phyloP scores from a whole-genome alignment of 805 yeast genomes.

The Komagataella phaffii region DNA sequence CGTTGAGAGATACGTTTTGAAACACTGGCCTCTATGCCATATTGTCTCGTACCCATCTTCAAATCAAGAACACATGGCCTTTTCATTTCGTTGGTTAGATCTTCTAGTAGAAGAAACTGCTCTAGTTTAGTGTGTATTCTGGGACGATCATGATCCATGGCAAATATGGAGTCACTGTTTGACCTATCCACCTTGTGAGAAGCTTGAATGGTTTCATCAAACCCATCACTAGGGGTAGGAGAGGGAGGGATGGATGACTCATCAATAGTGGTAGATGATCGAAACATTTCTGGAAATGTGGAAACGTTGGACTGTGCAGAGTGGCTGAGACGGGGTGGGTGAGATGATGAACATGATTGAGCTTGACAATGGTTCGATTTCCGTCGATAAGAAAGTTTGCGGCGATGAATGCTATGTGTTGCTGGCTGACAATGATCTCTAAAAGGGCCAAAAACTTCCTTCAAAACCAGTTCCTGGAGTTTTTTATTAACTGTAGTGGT shows the following conservation, averaged over 20 bases:
- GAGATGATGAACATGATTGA: not conserved
- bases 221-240: not conserved
- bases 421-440: conserved; percentile 15
- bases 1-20: conserved; percentile 70
- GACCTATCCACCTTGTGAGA: not conserved
- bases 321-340: not conserved
- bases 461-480: conserved; percentile 54
- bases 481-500: conserved; percentile 62
- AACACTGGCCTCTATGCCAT: conserved; percentile 80
- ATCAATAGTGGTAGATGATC: not conserved
- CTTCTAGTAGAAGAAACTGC: conserved; percentile 80
- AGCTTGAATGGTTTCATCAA: not conserved
- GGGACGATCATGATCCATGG: conserved; percentile 2
- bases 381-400: not conserved
- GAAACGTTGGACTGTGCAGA: not conserved
- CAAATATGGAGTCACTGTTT: not conserved
- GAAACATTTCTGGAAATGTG: not conserved
- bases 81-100: conserved; percentile 69
- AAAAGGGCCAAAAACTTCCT: conserved; percentile 58
- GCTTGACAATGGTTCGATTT: not conserved
- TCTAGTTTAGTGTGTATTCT: conserved; percentile 47
- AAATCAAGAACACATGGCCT: conserved; percentile 88
- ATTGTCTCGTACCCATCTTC: conserved; percentile 97
- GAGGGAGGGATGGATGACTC: not conserved
- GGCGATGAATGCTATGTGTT: not conserved